Percentiles rank a stretch among this genome's conserved stretches.
These are phyloP conservation scores for Ajuga reptans DNA, from an alignment of 305 asterid genomes.

Conservation along the genomic window DNA sequence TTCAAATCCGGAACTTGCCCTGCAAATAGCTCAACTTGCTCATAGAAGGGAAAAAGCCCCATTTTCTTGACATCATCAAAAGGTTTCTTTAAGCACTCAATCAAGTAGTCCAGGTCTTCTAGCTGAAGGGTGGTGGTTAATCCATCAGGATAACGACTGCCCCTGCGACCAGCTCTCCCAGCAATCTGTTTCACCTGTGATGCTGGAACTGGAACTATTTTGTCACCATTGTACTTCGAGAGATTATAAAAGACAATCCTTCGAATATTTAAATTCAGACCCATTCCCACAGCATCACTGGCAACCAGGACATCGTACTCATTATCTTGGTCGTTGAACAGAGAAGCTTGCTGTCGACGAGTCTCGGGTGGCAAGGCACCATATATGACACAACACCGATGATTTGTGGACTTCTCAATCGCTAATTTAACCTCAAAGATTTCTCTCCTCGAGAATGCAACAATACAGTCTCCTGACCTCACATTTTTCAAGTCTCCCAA, in stretches of 20 bases:
- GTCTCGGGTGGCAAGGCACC: constrained; percentile 97
- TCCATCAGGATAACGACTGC: constrained; percentile 88
- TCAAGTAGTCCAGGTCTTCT: constrained; percentile 70
- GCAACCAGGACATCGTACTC: constrained; percentile 81
- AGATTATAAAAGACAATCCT: constrained; percentile 70
- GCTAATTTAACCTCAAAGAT: constrained; percentile 83
- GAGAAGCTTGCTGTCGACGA: constrained; percentile 75
- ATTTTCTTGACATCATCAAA: constrained; percentile 74
- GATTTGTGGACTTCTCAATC: constrained; percentile 71
- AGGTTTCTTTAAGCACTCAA: constrained; percentile 75
- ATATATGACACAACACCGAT: constrained; percentile 82
- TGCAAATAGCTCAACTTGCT: constrained; percentile 85
- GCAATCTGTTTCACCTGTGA: constrained; percentile 95
- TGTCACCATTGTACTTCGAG: constrained; percentile 73
- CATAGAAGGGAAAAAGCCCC: constrained; percentile 87
- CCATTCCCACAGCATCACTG: constrained; percentile 97
- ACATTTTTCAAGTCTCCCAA: constrained; percentile 74
- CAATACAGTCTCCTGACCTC: constrained; percentile 82
- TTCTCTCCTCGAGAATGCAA: constrained; percentile 88
- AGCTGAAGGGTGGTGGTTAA: constrained; percentile 64
- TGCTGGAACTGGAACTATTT: constrained; percentile 70
- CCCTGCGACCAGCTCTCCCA: constrained; percentile 95
- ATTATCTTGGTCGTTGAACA: constrained; percentile 63
- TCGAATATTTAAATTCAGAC: constrained; percentile 74
- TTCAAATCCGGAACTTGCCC: constrained; percentile 54